Percentiles rank a stretch among this genome's conserved stretches.
phyloP scores from a whole-genome alignment of 2,329 filamentous ascomycete species.

The Colletotrichum chrysophilum region DNA sequence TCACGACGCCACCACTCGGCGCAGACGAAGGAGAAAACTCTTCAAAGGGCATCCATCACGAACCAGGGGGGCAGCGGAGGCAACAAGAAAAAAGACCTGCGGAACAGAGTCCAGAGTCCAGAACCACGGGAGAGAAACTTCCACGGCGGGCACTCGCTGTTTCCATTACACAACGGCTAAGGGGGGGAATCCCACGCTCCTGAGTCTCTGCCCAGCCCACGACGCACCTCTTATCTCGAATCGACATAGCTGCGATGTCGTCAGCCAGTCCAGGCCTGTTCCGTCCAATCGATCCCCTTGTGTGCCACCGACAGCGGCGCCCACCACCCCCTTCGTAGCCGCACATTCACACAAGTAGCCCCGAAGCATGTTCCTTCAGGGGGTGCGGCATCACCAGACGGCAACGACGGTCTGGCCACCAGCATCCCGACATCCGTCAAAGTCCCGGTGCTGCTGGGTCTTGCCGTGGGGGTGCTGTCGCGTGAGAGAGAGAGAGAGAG shows the following conservation, averaged over 20 bases:
- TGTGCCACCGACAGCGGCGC: background rate
- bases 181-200: conserved; percentile 6
- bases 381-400: background rate
- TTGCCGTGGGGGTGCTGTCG: background rate
- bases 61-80: background rate
- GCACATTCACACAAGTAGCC: background rate
- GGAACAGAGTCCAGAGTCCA: background rate
- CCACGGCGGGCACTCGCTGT: conserved; percentile 10
- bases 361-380: background rate
- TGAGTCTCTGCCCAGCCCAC: background rate
- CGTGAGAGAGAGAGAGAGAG: background rate
- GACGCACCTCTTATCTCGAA: conserved; percentile 21
- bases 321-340: background rate
- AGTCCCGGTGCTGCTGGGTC: background rate
- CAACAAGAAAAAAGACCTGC: background rate
- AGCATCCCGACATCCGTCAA: background rate
- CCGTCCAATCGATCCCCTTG: conserved; percentile 12
- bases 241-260: conserved; percentile 21
- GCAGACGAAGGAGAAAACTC: background rate
- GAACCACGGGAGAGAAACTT: background rate
- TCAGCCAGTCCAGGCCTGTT: conserved; percentile 18
- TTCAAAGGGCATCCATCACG: background rate
- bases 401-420: background rate
- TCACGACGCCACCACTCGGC: conserved; percentile 5
- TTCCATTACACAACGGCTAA: conserved; percentile 21